phyloP scores from a whole-genome alignment of 2,329 filamentous ascomycete genomes.

The Botryosphaeria agaves region DNA sequence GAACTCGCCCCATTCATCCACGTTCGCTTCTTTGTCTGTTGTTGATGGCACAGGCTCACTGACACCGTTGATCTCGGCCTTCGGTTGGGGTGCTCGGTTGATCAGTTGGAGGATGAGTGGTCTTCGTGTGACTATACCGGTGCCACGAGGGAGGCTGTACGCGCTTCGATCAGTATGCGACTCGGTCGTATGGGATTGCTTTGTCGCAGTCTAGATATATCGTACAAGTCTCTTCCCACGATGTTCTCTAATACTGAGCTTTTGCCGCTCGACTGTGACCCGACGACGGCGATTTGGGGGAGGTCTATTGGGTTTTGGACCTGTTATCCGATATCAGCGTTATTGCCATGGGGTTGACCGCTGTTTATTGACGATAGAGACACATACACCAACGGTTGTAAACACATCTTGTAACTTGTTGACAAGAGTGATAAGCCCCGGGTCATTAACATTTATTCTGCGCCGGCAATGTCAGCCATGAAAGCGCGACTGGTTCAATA shows the following conservation, averaged over 20 bases:
- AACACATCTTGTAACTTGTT: conserved; percentile 99
- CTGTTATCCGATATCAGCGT: conserved; percentile 19
- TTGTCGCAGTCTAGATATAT: conserved; percentile 11
- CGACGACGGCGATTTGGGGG: conserved; percentile 94
- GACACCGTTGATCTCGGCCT: conserved; percentile 53
- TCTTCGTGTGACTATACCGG: conserved; percentile 90
- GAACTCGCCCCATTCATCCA: conserved; percentile 97
- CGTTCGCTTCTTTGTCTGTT: conserved; percentile 74
- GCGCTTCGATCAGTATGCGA: conserved; percentile 1
- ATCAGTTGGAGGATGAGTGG: conserved; percentile 95
- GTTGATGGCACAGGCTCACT: conserved; percentile 47
- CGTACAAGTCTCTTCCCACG: conserved; percentile 95
- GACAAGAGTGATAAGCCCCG: conserved; percentile 61
- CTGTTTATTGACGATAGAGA: too few species aligned
- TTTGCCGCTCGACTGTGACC: conserved; percentile 97
- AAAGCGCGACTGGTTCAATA: too few species aligned
- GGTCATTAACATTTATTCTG: conserved; percentile 58
- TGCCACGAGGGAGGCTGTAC: conserved; percentile 77
- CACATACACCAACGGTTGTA: conserved; percentile 71
- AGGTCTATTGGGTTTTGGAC: conserved; percentile 99
- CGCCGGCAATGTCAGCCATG: conserved; percentile 2
- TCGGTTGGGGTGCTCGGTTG: conserved; percentile 53
- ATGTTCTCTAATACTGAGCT: conserved; percentile 98
- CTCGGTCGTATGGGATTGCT: conserved; percentile 10
- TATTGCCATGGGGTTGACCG: too few species aligned